These are phyloP conservation scores for Schrenkiella parvula DNA, from an alignment of 345 rosid species.

Conservation along the genomic window DNA sequence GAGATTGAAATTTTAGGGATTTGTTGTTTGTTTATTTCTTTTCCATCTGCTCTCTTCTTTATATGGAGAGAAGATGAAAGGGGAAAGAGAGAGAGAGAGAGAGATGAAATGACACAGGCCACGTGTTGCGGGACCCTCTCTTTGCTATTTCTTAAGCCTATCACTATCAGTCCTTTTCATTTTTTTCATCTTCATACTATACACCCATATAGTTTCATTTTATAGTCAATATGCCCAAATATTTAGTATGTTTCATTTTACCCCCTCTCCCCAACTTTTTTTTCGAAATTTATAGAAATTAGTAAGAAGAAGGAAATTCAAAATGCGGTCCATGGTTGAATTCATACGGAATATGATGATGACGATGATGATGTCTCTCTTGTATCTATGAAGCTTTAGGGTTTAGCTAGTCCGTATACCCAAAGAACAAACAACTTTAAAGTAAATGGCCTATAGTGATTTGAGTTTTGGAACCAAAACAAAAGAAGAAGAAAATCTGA, in stretches of 20 bases:
- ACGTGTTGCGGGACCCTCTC: conserved; percentile 32
- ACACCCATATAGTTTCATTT: background rate
- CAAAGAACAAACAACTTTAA: background rate
- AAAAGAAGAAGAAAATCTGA: background rate
- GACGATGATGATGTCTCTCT: background rate
- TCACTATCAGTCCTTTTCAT: conserved; percentile 16
- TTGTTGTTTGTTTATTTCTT: background rate
- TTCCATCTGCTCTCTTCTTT: conserved; percentile 2
- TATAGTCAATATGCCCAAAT: background rate
- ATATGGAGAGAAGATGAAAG: background rate
- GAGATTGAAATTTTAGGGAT: background rate
- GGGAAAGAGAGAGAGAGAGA: background rate
- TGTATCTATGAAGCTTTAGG: background rate
- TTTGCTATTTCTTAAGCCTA: conserved; percentile 7
- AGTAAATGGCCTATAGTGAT: background rate
- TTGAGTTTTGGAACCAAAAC: background rate
- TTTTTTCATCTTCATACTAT: background rate
- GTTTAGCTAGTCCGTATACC: conserved; percentile 1
- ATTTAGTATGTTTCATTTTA: background rate
- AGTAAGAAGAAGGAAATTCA: background rate
- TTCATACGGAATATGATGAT: background rate
- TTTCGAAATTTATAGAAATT: background rate
- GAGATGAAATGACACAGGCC: conserved; percentile 21
- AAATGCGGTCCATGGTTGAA: background rate
- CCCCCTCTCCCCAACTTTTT: background rate